Evolutionary conservation across 345 rosid species (phyloP), one percentile per base, ranked within the genome.

Genomic region (Eucalyptus erythrocorys): DNA sequence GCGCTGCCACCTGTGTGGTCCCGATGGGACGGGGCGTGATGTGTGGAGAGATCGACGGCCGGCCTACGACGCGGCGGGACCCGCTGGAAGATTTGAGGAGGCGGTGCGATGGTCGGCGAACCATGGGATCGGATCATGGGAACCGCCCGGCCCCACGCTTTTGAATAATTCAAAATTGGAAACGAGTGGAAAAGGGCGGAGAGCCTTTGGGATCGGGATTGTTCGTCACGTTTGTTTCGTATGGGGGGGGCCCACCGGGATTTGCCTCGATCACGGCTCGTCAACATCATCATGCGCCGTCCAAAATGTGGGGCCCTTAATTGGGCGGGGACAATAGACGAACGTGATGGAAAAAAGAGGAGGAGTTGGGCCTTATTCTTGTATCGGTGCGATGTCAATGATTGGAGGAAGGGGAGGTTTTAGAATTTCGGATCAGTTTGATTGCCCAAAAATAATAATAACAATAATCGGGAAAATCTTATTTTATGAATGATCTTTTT

Each of bases 61-160:
- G 88, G 91, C 84, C 4, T 17, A 16, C 53, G 88, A 57, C 21
- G 85, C 47, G 82, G 92, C 50, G 91, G 92, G 91, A 19, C 91
- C 91, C 48, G 47, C 64, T 79, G 17, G 59, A 24, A 43, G 88
- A 87, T 22, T 68, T 48, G 26, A 4, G 43, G 0, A 10, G 47
- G 82, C 47, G 47, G 3, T 42, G 82, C 47, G 42, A 88, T 87
- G 90, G 90, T 80, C 43, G 86, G 92, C 92, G 87, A 79, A 45
- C 34, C 82, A 3, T 76, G 40, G 66, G 88, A 87, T 76, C 42
- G 66, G 88, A 87, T 40, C 51, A 48, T 8, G 1, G 1, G 37
- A 86, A 55, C 89, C 90, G 92, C 48, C 91, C 10, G 57, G 57
- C 57, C 57, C 57, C 57, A 51, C 57, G 55, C 24, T 51, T 51